Evolutionary conservation across 148 eudicot genomes (phyloP).

Genomic region (Dianthus caryophyllus): DNA sequence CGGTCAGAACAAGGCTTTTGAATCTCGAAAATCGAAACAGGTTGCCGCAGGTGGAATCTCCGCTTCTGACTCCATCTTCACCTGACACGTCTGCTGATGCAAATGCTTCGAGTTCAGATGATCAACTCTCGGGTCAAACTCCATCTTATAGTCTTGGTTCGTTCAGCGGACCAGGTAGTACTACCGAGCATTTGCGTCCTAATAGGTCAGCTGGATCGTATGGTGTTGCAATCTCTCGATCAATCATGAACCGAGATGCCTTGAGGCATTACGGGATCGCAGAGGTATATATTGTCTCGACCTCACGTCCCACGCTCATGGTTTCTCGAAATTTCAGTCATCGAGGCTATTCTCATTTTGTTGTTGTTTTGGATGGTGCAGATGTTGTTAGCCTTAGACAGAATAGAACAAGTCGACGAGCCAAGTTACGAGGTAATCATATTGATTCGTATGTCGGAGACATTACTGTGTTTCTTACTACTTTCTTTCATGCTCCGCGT

Average conservation of each 20-base stretch:
- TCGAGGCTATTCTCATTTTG: not conserved
- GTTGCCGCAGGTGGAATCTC: conserved; percentile 26
- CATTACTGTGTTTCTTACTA: not conserved
- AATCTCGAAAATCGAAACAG: conserved; percentile 33
- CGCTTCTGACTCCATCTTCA: conserved; percentile 23
- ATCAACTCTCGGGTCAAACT: conserved; percentile 22
- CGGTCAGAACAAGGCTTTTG: conserved; percentile 34
- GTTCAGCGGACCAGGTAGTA: conserved; percentile 32
- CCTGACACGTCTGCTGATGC: conserved; percentile 29
- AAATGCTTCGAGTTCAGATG: conserved; percentile 25
- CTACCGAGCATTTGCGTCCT: conserved; percentile 26
- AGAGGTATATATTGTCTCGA: conserved; percentile 62
- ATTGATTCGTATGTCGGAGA: not conserved
- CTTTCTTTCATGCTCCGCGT: not conserved
- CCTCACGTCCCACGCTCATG: not conserved
- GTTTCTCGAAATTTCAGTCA: conserved; percentile 8
- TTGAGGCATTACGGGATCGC: conserved; percentile 62
- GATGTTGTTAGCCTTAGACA: conserved; percentile 74
- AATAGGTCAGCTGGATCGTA: conserved; percentile 27
- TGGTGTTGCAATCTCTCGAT: conserved; percentile 38
- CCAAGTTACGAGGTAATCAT: conserved; percentile 67
- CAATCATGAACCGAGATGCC: conserved; percentile 43
- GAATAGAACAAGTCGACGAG: conserved; percentile 80
- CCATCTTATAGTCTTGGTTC: conserved; percentile 33
- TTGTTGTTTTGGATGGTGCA: conserved; percentile 22